These are phyloP conservation scores for Sclerotinia subarctica DNA, from an alignment of 2,329 filamentous ascomycete species.

Conservation along the genomic window DNA sequence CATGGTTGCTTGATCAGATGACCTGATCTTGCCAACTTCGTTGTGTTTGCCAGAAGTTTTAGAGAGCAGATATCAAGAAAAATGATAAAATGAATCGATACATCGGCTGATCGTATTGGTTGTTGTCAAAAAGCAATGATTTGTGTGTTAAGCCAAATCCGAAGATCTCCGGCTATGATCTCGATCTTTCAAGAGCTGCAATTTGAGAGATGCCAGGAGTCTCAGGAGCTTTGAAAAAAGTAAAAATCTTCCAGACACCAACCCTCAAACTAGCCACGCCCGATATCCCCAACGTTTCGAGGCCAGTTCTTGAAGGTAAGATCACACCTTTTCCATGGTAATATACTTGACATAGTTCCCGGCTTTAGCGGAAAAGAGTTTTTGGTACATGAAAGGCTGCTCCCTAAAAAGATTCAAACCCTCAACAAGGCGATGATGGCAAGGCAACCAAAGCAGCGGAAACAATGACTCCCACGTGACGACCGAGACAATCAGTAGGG, in stretches of 20 bases:
- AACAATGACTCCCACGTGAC: accelerated
- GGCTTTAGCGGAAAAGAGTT: background rate
- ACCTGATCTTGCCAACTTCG: no score
- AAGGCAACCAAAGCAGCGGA: background rate
- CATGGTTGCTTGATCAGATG: no score
- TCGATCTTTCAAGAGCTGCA: background rate
- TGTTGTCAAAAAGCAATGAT: no score
- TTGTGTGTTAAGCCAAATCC: no score
- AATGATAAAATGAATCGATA: no score
- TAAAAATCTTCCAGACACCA: no score
- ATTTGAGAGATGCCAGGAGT: background rate
- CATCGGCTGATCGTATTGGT: no score
- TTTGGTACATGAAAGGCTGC: background rate
- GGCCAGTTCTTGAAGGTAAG: no score
- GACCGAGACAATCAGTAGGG: background rate
- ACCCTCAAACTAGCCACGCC: no score
- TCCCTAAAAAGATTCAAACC: background rate
- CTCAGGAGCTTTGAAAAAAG: background rate
- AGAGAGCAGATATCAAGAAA: no score
- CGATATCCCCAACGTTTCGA: no score
- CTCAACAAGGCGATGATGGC: background rate
- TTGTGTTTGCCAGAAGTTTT: no score
- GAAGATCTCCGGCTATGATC: background rate
- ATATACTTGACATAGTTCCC: background rate
- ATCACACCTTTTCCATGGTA: background rate